Evolutionary conservation across 2,329 filamentous ascomycete genomes (phyloP).

Genomic region (Cytospora paraplurivora): DNA sequence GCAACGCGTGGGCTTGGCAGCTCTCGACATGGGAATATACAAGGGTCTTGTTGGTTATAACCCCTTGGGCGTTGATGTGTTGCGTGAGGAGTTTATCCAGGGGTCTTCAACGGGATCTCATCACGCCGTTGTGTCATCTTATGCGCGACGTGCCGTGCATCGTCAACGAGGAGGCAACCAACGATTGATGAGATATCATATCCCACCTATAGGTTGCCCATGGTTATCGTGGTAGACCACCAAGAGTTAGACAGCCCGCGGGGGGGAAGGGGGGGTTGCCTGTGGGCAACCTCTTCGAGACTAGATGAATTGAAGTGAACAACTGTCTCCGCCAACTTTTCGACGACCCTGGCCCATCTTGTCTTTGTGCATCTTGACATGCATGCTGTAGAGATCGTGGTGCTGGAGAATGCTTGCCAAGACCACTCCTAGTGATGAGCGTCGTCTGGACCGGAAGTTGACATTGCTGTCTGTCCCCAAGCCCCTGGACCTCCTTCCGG

Average conservation of each 20-base stretch:
- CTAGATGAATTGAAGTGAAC: background rate
- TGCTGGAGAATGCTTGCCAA: background rate
- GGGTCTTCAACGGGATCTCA: background rate
- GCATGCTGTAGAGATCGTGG: background rate
- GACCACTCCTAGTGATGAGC: background rate
- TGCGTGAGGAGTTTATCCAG: background rate
- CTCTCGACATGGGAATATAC: slow-evolving; percentile 21
- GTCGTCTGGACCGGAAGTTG: background rate
- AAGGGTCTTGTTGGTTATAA: background rate
- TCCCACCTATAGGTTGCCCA: background rate
- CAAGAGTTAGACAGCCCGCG: background rate
- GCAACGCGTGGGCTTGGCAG: slow-evolving; percentile 11
- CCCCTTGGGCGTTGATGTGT: slow-evolving; percentile 2
- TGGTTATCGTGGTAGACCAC: background rate
- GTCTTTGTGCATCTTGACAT: background rate
- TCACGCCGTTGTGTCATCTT: background rate
- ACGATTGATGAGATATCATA: background rate
- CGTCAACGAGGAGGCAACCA: background rate
- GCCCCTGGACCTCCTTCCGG: background rate
- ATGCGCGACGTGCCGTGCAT: background rate
- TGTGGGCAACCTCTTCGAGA: background rate
- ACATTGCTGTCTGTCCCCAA: background rate
- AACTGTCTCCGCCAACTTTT: background rate
- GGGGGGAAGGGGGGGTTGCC: background rate
- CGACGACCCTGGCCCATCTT: background rate